phyloP scores from a whole-genome alignment of 2,329 filamentous ascomycete genomes.

The Ophioceras dolichostomum region DNA sequence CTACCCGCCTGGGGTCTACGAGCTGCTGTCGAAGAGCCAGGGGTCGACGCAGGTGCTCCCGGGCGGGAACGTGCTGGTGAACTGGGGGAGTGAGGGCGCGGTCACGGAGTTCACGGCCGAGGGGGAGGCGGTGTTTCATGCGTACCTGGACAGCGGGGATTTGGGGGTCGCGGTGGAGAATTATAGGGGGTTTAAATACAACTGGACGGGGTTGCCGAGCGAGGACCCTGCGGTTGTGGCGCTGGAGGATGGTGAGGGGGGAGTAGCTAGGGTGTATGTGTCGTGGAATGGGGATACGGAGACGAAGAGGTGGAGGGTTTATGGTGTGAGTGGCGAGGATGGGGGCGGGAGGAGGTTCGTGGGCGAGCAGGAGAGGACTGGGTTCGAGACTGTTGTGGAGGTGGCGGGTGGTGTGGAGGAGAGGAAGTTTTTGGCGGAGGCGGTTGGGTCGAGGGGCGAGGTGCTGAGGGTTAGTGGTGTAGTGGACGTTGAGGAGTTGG shows the following conservation, averaged over 20 bases:
- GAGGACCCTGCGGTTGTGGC: slow-evolving; percentile 20
- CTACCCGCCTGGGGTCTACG: slow-evolving; percentile 24
- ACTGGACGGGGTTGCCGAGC: slow-evolving; percentile 35
- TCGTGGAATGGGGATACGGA: slow-evolving; percentile 34
- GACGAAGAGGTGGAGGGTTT: slow-evolving; percentile 12
- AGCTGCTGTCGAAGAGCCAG: slow-evolving; percentile 15
- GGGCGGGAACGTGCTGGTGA: slow-evolving; percentile 39
- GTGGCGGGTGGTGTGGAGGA: no score
- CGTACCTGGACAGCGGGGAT: slow-evolving; percentile 27
- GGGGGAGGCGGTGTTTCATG: slow-evolving; percentile 40
- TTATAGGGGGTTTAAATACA: slow-evolving; percentile 40
- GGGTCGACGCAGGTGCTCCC: slow-evolving; percentile 40
- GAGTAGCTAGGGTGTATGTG: slow-evolving; percentile 17
- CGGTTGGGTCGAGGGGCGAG: no score
- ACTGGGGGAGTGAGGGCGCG: slow-evolving; percentile 40
- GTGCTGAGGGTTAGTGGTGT: no score
- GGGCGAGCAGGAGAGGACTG: no score
- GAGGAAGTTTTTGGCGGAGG: no score
- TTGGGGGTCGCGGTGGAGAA: slow-evolving; percentile 29
- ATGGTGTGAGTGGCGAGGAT: not conserved
- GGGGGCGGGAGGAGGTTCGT: no score
- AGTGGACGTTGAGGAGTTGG: no score
- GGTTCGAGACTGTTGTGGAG: no score
- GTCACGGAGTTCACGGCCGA: slow-evolving; percentile 32
- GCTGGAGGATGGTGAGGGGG: slow-evolving; percentile 10